These are phyloP conservation scores for Pythium biforme DNA, from an alignment of 352 stramenopile genomes.

Conservation along the genomic window DNA sequence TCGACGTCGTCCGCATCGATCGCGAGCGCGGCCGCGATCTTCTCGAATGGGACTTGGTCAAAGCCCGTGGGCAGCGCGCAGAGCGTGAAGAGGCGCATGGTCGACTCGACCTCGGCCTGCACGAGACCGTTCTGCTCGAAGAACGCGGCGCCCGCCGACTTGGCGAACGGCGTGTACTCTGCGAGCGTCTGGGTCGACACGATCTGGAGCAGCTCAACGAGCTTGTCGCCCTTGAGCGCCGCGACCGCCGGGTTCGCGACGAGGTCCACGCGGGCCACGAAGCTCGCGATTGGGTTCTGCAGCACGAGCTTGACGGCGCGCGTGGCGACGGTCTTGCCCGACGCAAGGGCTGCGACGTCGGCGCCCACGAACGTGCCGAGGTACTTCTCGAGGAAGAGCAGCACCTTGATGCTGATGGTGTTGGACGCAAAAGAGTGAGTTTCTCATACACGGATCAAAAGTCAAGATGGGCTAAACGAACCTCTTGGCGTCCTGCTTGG, in stretches of 20 bases:
- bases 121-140: slow-evolving; percentile 60
- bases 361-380: slow-evolving; percentile 49
- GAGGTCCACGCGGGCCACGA: slow-evolving; percentile 88
- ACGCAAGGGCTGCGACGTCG: slow-evolving; percentile 52
- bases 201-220: slow-evolving; percentile 90
- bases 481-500: slow-evolving; percentile 34
- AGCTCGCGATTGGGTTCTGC: slow-evolving; percentile 88
- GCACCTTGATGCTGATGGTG: slow-evolving; percentile 48
- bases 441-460: too few relatives aligned
- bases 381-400: slow-evolving; percentile 80
- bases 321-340: slow-evolving; percentile 73
- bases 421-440: too few relatives aligned
- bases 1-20: slow-evolving; percentile 89
- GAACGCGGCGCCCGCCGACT: slow-evolving; percentile 54
- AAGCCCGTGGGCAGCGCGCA: slow-evolving; percentile 90
- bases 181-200: slow-evolving; percentile 91
- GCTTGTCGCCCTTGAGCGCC: slow-evolving; percentile 64
- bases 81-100: slow-evolving; percentile 93
- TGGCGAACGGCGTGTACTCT: slow-evolving; percentile 87
- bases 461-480: neutral
- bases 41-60: slow-evolving; percentile 89
- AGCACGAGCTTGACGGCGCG: slow-evolving; percentile 86
- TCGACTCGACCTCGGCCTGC: slow-evolving; percentile 60
- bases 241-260: slow-evolving; percentile 78
- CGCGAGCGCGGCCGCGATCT: slow-evolving; percentile 81